phyloP scores from a whole-genome alignment of 2,329 filamentous ascomycete species.

The Sphaerulina musiva region DNA sequence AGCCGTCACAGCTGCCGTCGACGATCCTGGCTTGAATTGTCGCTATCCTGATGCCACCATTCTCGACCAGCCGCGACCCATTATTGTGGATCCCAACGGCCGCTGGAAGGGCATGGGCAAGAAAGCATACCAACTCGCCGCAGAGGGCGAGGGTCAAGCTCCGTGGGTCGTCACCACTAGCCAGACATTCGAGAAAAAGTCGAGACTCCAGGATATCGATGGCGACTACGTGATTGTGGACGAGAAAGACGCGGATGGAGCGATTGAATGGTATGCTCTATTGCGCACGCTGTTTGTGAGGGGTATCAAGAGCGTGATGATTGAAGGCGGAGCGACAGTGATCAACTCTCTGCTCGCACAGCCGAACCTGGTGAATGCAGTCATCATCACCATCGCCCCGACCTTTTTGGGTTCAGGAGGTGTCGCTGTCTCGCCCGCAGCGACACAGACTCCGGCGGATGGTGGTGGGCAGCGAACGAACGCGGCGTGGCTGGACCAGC shows the following conservation, averaged over 20 bases:
- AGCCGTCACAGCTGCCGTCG: constrained; percentile 73
- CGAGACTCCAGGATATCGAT: constrained; percentile 32
- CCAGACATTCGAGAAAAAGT: constrained; percentile 1
- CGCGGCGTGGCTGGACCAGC: constrained; percentile 58
- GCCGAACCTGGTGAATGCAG: constrained; percentile 60
- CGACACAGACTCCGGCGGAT: constrained; percentile 45
- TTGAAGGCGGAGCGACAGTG: constrained; percentile 78
- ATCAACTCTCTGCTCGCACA: constrained; percentile 70
- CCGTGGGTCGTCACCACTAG: constrained; percentile 48
- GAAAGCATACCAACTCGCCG: constrained; percentile 61
- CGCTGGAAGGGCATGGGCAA: constrained; percentile 59
- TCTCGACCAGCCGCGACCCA: constrained; percentile 65
- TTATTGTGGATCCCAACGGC: constrained; percentile 73
- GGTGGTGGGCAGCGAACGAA: constrained; percentile 46
- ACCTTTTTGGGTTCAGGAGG: constrained; percentile 82
- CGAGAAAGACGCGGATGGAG: constrained; percentile 21
- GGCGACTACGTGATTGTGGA: constrained; percentile 21
- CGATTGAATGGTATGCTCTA: constrained; percentile 56
- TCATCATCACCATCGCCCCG: constrained; percentile 84
- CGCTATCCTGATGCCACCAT: constrained; percentile 53
- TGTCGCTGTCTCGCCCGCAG: constrained; percentile 67
- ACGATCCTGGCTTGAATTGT: constrained; percentile 81
- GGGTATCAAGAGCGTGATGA: constrained; percentile 73
- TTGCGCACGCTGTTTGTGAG: constrained; percentile 52
- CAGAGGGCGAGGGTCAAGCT: constrained; percentile 59